Base-by-base conservation (phyloP, 768 basidiomycete genomes). In the Russula olivacea region DNA sequence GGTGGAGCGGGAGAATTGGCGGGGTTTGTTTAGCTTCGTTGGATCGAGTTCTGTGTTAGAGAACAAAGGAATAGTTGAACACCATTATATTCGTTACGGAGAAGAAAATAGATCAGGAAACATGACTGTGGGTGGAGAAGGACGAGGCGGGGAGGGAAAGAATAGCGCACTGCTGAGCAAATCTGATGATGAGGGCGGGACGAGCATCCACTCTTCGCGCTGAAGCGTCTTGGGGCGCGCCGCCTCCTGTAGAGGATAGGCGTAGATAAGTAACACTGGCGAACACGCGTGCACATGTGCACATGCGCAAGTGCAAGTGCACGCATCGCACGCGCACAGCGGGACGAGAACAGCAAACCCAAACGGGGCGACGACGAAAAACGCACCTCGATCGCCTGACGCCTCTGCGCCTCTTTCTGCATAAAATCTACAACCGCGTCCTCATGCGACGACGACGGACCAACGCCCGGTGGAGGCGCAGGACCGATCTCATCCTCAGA, bases 201-300 rank as follows among this genome's bases (percentile, higher is more conserved):
- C 88, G 50, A 98, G 80, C 97, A 99, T 99, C 97, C 97, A 99
- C 73, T 95, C 94, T 21, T 98, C 92, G 48, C 97, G 84, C 73
- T 92, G 77, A 43, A 85, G 76, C 43, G 82, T 81, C 73, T 93
- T 93, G 12, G 90, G 90, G 68, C 88, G 87, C 12, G 79, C 75
- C 1, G 86, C 88, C 77, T 90, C 93, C 84, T 89, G 68, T 55
- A 21, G 32, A 28, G 66, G 56, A 43, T 61, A 28, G 28, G 45
- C 21, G 40, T 30, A 36, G 40, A 23, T 55, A 50, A 55, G 60
- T 36, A 58, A 47, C 19, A 47, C 34, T 10, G 34, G 28, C 49
- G 14, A 45, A 61, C 58, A 15, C 53, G 52, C 52, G n/a, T 23
- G 15, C 40, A 19, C 36, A 34, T 34, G 34, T 9, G 9, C 32